Base-by-base conservation (phyloP, 768 basidiomycete genomes). In the Leucogyrophana mollusca region DNA sequence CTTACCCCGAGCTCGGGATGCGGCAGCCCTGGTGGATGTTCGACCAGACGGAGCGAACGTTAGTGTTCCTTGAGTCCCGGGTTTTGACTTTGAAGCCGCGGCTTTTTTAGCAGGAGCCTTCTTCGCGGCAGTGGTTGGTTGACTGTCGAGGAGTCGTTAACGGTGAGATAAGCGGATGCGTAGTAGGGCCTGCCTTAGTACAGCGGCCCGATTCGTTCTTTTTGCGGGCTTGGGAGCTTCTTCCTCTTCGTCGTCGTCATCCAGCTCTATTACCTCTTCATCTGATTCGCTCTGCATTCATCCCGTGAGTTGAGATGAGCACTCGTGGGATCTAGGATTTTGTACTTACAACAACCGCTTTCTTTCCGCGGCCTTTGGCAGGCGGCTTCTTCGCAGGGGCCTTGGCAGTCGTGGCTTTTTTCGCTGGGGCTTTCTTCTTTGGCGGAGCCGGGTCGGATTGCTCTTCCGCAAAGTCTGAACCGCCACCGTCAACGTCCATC, bases 401-500 rank as follows among this genome's bases (percentile, higher is more conserved):
- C 22, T 54, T 55, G 21, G 57, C 49, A 22, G 61, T 36, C 1
- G 68, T 55, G 4, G 61, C 54, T 23, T 56, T 59, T 49, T 69
- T 68, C 41, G 64, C 66, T 23, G 67, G 67, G 34, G 59, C 60
- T 40, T 59, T 71, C 66, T 69, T 80, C 66, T 71, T 80, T 43
- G 64, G 62, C 2, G 73, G 72, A 8, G 74, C 73, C 24, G 63
- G 63, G 8, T 9, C 22, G 61, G 65, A 13, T 68, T 75, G 27
- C 3, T 68, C 73, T 21, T 80, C 73, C n/a, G n/a, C n/a, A 24
- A 64, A 61, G 37, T 77, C 76, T 24, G 78, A 85, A 14, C 71
- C 78, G 2, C 61, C 76, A 9, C 56, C 68, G 50, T 87, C 86
- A 37, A 89, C 62, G 39, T 92, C 86, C 79, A 87, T 83, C 69